Percentiles rank a stretch among this genome's conserved stretches.
Conservation (phyloP, 306 rosid species). For the Amphicarpaea edgeworthii region DNA sequence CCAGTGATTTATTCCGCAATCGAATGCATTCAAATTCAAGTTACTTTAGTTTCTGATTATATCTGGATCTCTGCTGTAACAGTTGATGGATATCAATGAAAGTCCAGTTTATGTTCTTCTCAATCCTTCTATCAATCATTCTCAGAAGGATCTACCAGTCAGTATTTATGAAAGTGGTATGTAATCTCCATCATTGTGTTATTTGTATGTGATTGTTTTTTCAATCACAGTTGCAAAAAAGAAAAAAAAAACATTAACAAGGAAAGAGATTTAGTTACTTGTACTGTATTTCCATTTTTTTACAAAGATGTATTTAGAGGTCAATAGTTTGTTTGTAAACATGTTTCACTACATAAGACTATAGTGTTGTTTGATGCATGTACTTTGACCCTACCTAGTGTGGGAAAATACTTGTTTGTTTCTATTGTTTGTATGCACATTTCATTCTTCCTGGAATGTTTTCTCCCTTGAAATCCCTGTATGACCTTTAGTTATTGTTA, state of each 20-base stretch:
- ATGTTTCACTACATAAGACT: neutral
- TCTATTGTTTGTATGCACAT: neutral
- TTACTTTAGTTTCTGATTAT: constrained; percentile 38
- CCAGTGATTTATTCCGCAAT: constrained; percentile 1
- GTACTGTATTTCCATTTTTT: constrained; percentile 13
- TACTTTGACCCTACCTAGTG: neutral
- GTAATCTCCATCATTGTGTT: constrained; percentile 35
- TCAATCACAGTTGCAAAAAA: constrained; percentile 27
- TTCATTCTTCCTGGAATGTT: neutral
- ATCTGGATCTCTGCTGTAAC: constrained; percentile 44
- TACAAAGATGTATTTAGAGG: neutral
- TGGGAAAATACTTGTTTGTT: neutral
- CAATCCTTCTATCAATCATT: constrained; percentile 83
- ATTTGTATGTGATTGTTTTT: constrained; percentile 32
- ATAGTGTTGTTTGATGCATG: neutral
- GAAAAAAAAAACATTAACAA: constrained; percentile 1
- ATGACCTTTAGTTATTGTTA: constrained; percentile 1
- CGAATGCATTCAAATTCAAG: constrained; percentile 14
- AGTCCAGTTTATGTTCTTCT: constrained; percentile 96
- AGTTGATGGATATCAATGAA: constrained; percentile 97
- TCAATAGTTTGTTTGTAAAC: neutral
- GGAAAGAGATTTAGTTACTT: constrained; percentile 8
- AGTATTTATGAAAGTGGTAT: constrained; percentile 91
- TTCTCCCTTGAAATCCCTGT: neutral
- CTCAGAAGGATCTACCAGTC: constrained; percentile 95